Evolutionary conservation across 2,329 filamentous ascomycete species (phyloP).

Genomic region (Metarhizium robertsii): DNA sequence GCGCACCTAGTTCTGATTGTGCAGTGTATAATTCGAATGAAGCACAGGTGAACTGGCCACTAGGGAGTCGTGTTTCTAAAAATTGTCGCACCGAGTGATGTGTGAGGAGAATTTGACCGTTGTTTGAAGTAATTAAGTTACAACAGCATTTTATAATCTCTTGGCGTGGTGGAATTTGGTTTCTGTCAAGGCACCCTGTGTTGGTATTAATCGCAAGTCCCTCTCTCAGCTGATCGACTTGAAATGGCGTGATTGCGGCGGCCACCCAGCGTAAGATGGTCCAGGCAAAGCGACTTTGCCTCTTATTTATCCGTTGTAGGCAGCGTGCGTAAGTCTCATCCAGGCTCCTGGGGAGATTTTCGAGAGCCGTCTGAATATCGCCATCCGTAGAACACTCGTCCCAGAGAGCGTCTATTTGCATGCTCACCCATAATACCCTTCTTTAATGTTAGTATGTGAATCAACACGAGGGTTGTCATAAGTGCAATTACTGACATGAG

Average conservation of each 20-base stretch:
- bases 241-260: neutral
- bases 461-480: neutral
- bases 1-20: neutral
- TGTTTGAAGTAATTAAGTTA: neutral
- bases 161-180: neutral
- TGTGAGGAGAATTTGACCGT: neutral
- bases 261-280: neutral
- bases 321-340: constrained; percentile 1
- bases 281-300: neutral
- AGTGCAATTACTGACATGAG: neutral
- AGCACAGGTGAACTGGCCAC: neutral
- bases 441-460: neutral
- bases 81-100: neutral
- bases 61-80: neutral
- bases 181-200: neutral
- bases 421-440: neutral
- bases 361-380: neutral
- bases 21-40: neutral
- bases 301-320: neutral
- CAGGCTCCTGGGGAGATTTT: neutral
- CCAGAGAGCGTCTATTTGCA: constrained; percentile 3
- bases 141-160: constrained; percentile 1
- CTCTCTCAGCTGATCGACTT: neutral
- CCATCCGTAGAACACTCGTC: neutral
- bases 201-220: neutral